phyloP scores from a whole-genome alignment of 1,284 basidiomycete species.

The Fistulinella cinereoalba region DNA sequence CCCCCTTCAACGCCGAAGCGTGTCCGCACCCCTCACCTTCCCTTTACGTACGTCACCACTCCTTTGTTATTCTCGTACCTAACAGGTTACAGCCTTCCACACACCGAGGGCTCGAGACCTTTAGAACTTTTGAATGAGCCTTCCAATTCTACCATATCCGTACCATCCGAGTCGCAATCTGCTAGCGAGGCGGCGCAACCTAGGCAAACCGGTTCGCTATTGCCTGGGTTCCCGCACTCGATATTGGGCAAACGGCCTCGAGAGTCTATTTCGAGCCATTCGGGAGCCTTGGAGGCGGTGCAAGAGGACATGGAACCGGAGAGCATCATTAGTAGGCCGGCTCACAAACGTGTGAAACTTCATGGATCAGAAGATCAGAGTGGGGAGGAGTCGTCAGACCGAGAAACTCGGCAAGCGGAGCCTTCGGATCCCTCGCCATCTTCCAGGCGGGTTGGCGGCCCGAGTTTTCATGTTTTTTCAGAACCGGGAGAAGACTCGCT shows the following conservation, averaged over 20 bases:
- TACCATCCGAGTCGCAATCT: constrained; percentile 16
- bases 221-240: constrained; percentile 42
- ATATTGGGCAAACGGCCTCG: constrained; percentile 61
- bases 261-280: constrained; percentile 44
- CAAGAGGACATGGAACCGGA: constrained; percentile 39
- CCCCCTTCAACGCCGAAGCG: constrained; percentile 35
- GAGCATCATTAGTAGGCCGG: constrained; percentile 39
- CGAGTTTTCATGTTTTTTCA: constrained; percentile 44
- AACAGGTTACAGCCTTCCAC: constrained; percentile 19
- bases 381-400: constrained; percentile 6
- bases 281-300: constrained; percentile 42
- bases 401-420: constrained; percentile 6
- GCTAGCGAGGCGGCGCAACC: constrained; percentile 20
- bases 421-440: constrained; percentile 4
- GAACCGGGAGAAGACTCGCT: constrained; percentile 46
- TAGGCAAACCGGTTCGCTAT: constrained; percentile 24
- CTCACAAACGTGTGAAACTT: constrained; percentile 52
- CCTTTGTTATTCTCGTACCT: constrained; percentile 6
- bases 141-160: constrained; percentile 16
- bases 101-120: constrained; percentile 13
- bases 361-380: constrained; percentile 12
- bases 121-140: constrained; percentile 24
- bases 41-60: constrained; percentile 26
- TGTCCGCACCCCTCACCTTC: constrained; percentile 30
- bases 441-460: constrained; percentile 20